A percentile compares a stretch with the other conserved stretches of the same genome.
phyloP scores from a whole-genome alignment of 192 early-diverging fungal genomes.

The Backusella tuberculispora region DNA sequence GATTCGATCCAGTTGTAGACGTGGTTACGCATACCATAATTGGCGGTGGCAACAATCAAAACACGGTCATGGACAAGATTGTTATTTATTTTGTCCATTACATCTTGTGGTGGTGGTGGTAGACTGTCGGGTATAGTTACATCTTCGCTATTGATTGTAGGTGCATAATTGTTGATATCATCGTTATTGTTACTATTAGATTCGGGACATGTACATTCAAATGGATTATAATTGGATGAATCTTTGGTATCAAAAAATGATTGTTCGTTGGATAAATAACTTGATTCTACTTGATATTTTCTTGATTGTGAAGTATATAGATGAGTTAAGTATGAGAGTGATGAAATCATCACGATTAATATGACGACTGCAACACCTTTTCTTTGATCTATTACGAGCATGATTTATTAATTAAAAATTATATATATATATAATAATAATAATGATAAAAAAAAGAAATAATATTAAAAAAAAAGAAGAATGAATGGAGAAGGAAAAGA shows the following conservation, averaged over 20 bases:
- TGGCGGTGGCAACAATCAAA: conserved; percentile 33
- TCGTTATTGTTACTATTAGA: neutral
- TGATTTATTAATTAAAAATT: neutral
- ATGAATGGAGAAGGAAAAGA: too few relatives aligned
- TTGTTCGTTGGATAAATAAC: conserved; percentile 13
- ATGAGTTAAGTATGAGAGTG: conserved; percentile 5
- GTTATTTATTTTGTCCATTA: conserved; percentile 25
- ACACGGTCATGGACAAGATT: conserved; percentile 23
- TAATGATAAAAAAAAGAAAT: neutral
- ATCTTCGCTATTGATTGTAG: neutral
- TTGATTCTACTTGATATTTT: neutral
- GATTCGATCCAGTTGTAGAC: conserved; percentile 40
- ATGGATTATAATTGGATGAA: neutral
- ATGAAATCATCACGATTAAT: neutral
- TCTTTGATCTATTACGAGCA: conserved; percentile 9
- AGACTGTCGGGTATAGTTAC: neutral
- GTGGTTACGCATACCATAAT: conserved; percentile 30
- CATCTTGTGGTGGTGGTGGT: conserved; percentile 8
- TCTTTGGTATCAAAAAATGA: conserved; percentile 12
- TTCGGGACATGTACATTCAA: neutral
- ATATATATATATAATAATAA: neutral
- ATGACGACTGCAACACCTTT: neutral
- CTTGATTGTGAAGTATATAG: conserved; percentile 3
- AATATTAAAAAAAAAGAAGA: too few relatives aligned
- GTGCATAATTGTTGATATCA: neutral